Evolutionary conservation across 129 eudicot species (phyloP).

Genomic region (Saussurea involucrata): DNA sequence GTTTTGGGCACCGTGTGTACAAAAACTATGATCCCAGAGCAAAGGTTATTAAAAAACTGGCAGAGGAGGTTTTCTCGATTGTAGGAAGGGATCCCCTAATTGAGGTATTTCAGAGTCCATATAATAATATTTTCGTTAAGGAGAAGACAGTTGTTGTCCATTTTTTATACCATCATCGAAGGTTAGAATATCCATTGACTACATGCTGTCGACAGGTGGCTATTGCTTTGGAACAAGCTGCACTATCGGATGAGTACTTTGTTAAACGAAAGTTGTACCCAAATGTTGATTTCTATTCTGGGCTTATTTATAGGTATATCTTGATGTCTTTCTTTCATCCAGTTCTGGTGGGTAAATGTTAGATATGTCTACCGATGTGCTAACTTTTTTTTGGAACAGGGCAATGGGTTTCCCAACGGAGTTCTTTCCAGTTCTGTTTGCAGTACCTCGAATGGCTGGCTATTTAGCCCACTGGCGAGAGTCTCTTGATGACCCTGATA

Average conservation of each 20-base stretch:
- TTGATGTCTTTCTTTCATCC: not conserved
- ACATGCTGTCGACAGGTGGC: slow-evolving; percentile 68
- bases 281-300: slow-evolving; percentile 98
- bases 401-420: slow-evolving; percentile 99
- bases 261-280: slow-evolving; percentile 96
- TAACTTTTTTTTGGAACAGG: slow-evolving; percentile 40
- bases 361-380: not conserved
- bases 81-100: slow-evolving; percentile 98
- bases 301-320: slow-evolving; percentile 79
- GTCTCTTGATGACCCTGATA: slow-evolving; percentile 95
- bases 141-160: too few relatives aligned
- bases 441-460: slow-evolving; percentile 99
- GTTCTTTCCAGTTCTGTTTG: slow-evolving; percentile 90
- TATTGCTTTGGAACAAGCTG: slow-evolving; percentile 98
- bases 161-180: not conserved
- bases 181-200: not conserved
- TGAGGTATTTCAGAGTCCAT: slow-evolving; percentile 50
- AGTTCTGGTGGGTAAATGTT: not conserved
- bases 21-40: slow-evolving; percentile 98
- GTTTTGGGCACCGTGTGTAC: slow-evolving; percentile 97
- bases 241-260: slow-evolving; percentile 90
- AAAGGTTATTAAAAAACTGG: slow-evolving; percentile 82
- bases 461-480: slow-evolving; percentile 94
- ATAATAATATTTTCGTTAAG: not conserved
- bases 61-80: slow-evolving; percentile 94